These are phyloP conservation scores for Platismatia glauca DNA, from an alignment of 495 filamentous ascomycete genomes.

Conservation along the genomic window DNA sequence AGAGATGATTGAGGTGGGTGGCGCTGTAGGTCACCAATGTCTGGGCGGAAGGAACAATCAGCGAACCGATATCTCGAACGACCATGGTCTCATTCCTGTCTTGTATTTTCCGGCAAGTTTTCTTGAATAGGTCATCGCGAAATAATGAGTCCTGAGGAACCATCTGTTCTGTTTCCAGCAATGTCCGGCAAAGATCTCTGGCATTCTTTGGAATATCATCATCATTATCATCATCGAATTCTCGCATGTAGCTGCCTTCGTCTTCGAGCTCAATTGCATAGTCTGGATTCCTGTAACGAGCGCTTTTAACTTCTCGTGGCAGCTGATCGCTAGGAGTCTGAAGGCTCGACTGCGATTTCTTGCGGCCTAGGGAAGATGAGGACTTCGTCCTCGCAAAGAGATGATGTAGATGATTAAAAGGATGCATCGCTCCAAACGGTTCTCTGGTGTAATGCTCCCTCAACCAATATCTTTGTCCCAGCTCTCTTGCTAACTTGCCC, in stretches of 20 bases:
- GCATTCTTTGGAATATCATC: too few species aligned
- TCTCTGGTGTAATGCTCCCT: slow-evolving; percentile 1
- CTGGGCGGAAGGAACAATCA: slow-evolving; percentile 34
- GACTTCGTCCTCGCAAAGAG: not conserved
- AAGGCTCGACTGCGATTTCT: not conserved
- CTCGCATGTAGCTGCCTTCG: not conserved
- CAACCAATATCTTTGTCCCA: slow-evolving; percentile 6
- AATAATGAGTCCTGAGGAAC: not conserved
- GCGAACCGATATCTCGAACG: slow-evolving; percentile 30
- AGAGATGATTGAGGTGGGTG: slow-evolving; percentile 24
- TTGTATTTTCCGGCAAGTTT: not conserved
- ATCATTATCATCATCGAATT: too few species aligned
- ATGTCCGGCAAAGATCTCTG: not conserved
- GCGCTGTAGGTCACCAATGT: slow-evolving; percentile 22
- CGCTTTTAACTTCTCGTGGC: slow-evolving; percentile 26
- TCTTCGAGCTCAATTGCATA: not conserved
- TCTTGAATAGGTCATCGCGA: not conserved
- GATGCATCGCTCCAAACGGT: too few species aligned
- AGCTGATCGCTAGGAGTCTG: not conserved
- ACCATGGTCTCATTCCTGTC: slow-evolving; percentile 32
- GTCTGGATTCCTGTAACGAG: slow-evolving; percentile 1
- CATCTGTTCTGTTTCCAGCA: slow-evolving; percentile 24
- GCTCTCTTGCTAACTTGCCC: not conserved
- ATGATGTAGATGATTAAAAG: not conserved
- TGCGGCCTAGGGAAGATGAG: not conserved